Percentiles rank a stretch among this genome's conserved stretches.
phyloP scores from a whole-genome alignment of 1,139 yeast genomes.

The Meyerozyma elateridarum region DNA sequence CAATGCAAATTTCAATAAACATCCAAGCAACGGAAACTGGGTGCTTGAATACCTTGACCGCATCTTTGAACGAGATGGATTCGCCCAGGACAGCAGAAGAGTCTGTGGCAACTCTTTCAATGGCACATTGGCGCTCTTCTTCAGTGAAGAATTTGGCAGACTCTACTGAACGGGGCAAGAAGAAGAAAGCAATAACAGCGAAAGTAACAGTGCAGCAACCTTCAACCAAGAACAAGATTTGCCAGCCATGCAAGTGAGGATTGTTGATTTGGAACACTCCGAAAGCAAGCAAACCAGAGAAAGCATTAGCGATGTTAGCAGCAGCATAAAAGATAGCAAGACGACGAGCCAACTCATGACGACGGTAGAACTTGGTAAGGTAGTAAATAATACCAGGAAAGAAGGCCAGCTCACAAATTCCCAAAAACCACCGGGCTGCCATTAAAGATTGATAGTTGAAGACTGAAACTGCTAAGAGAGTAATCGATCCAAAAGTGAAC shows the following conservation, averaged over 20 bases:
- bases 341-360: slow-evolving; percentile 19
- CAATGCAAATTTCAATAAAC: slow-evolving; percentile 39
- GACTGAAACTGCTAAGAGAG: slow-evolving; percentile 15
- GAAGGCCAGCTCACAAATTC: slow-evolving; percentile 17
- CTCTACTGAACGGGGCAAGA: slow-evolving; percentile 20
- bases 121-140: slow-evolving; percentile 24
- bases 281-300: slow-evolving; percentile 17
- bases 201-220: slow-evolving; percentile 3
- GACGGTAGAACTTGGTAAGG: slow-evolving; percentile 18
- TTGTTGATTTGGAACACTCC: slow-evolving; percentile 23
- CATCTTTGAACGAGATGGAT: slow-evolving; percentile 21
- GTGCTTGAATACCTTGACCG: slow-evolving; percentile 24
- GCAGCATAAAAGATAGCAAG: slow-evolving; percentile 18
- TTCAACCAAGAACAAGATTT: slow-evolving; percentile 5
- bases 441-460: slow-evolving; percentile 17
- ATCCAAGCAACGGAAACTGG: slow-evolving; percentile 26
- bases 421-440: slow-evolving; percentile 21
- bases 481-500: slow-evolving; percentile 18
- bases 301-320: slow-evolving; percentile 20
- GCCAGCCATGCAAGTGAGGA: slow-evolving; percentile 4
- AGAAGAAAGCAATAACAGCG: slow-evolving; percentile 11
- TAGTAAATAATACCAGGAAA: slow-evolving; percentile 20
- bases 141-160: slow-evolving; percentile 24
- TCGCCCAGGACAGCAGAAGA: slow-evolving; percentile 20
- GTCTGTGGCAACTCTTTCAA: slow-evolving; percentile 23